Base-by-base conservation (phyloP, 2,329 filamentous ascomycete genomes). In the Aspergillus clavatus region DNA sequence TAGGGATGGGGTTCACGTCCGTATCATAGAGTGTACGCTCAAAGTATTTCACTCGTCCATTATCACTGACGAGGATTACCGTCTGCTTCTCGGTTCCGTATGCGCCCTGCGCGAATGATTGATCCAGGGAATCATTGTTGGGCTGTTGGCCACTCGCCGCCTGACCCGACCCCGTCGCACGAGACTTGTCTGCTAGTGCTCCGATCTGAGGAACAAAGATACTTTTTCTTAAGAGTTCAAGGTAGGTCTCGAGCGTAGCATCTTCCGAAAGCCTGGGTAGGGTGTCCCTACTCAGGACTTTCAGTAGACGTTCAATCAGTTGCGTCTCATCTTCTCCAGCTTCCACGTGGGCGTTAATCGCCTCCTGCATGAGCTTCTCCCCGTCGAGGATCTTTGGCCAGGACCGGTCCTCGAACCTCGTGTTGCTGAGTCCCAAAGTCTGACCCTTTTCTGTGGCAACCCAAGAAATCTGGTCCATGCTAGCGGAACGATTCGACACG, bases 41-140 rank as follows among this genome's bases (percentile, higher is more conserved):
- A 26, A 83, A 71, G 55, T 79, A 84, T n/a, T 73, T 77, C 27
- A 82, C 73, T 42, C 72, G 71, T 2, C 79, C 79, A n/a, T 74
- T 57, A 23, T 66, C 65, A 54, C 75, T 69, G 16, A 82, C 79
- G 11, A 85, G 62, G 2, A 84, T 68, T 6, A 84, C 66, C 1
- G 78, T 81, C 59, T 84, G 81, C 62, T 81, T 81, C 58, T 82
- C 79, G 2, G 82, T 85, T 0, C 81, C 82, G 58, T 85, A 85
- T 6, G 75, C 64, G 0, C 77, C 78, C 45, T 67, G 70, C 40
- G 65, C 51, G 58, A 75, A 66, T 22, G 53, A 56, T 28, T 53
- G 51, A 21, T 57, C 55, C 23, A 57, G 44, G 53, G 65, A 52
- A 57, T 59, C 40, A 11, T 57, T n/a, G n/a, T n/a, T 48, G 6